Base-by-base conservation (phyloP, 2,329 filamentous ascomycete genomes). In the Cladophialophora bantiana region DNA sequence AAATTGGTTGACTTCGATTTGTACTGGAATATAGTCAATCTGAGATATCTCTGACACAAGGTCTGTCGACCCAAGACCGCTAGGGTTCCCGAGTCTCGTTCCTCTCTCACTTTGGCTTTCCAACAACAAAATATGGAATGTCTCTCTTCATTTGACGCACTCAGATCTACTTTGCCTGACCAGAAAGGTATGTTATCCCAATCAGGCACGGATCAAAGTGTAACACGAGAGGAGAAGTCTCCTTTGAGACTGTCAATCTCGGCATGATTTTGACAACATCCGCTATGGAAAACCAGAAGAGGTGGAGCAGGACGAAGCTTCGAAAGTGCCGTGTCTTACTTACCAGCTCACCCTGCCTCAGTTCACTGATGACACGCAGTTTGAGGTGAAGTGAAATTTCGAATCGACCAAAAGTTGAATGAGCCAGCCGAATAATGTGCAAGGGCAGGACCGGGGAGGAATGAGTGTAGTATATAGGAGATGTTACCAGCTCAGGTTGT, bases 231-330 rank as follows among this genome's bases (percentile, higher is more conserved):
- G 38, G 60, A 56, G 52, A 56, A 56, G 32, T 62, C 26, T 38
- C 38, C 10, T 42, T 40, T 61, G n/a, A 26, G 20, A 56, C 91
- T 81, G 50, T 88, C 88, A 64, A 91, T 90, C 62, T 88, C 87
- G 73, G 70, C 70, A 70, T 66, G 42, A 64, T 66, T 69, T 72
- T 72, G 68, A 70, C 68, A 69, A 70, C 70, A 68, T 69, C 68
- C 35, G 66, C 59, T 64, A 72, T 66, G 57, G 66, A 64, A 50
- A 38, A 40, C 59, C 59, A 53, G 59, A 61, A 61, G 36, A 65
- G 70, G 70, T 68, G 38, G 35, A 52, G 59, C 48, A 61, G 59
- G 68, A 72, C 65, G 70, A 72, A 72, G 70, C 70, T 72, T 72
- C 70, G 70, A 72, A 66, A 70, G 57, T 70, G 70, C 70, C 70